Evolutionary conservation across 2,329 filamentous ascomycete genomes (phyloP).

Genomic region (Rachicladosporium sp.): DNA sequence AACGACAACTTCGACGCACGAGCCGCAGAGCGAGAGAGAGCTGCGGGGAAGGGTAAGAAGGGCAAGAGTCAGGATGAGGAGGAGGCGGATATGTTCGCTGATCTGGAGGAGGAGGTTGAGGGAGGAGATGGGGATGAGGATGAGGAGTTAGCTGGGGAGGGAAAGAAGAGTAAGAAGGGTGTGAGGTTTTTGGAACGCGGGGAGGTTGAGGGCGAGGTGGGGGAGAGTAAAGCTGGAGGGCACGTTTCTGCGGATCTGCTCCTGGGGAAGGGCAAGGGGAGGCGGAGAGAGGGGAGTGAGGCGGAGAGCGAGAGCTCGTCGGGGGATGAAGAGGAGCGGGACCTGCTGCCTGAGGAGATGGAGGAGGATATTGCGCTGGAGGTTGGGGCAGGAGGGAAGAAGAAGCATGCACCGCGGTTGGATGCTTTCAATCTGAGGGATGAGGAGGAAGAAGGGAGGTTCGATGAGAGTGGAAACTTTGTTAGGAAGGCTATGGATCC

Average conservation of each 20-base stretch:
- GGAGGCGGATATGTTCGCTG: slow-evolving; percentile 73
- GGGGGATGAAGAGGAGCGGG: slow-evolving; percentile 52
- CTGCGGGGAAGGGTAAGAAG: slow-evolving; percentile 19
- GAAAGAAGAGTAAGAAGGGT: slow-evolving; percentile 50
- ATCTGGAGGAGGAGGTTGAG: slow-evolving; percentile 43
- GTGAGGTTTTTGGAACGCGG: slow-evolving; percentile 48
- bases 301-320: slow-evolving; percentile 20
- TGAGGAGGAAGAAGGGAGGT: slow-evolving; percentile 85
- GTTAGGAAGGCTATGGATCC: slow-evolving; percentile 80
- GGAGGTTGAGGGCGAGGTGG: slow-evolving; percentile 70
- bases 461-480: slow-evolving; percentile 84
- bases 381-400: slow-evolving; percentile 77
- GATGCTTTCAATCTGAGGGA: slow-evolving; percentile 90
- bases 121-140: slow-evolving; percentile 39
- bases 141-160: slow-evolving; percentile 38
- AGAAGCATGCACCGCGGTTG: slow-evolving; percentile 83
- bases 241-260: slow-evolving; percentile 50
- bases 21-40: slow-evolving; percentile 35
- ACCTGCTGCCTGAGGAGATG: slow-evolving; percentile 44
- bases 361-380: slow-evolving; percentile 73
- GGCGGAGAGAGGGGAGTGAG: slow-evolving; percentile 20
- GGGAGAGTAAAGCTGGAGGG: slow-evolving; percentile 60
- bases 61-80: slow-evolving; percentile 46
- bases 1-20: slow-evolving; percentile 79
- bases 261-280: slow-evolving; percentile 39